Evolutionary conservation across 208 protist genomes (phyloP).

Genomic region (Paratrypanosoma confusum): DNA sequence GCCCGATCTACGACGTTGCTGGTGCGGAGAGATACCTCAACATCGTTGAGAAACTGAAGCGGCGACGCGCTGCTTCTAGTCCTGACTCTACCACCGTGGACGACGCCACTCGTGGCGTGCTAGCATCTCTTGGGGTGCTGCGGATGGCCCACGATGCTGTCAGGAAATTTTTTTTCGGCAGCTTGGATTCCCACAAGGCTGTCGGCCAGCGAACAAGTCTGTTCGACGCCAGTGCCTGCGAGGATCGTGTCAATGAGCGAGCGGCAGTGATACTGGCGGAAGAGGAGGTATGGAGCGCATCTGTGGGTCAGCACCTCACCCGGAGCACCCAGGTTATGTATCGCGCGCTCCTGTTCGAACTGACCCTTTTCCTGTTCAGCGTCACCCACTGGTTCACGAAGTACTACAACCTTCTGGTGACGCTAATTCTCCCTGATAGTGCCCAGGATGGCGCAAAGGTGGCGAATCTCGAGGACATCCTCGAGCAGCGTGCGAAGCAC

Average conservation of each 20-base stretch:
- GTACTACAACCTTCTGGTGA: conserved; percentile 29
- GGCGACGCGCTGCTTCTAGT: neutral
- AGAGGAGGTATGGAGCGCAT: conserved; percentile 4
- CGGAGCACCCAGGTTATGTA: conserved; percentile 11
- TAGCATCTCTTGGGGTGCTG: too few relatives aligned
- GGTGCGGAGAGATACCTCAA: conserved; percentile 35
- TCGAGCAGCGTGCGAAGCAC: conserved; percentile 7
- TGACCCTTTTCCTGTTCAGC: conserved; percentile 23
- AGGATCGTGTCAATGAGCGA: conserved; percentile 20
- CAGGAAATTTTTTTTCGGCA: too few relatives aligned
- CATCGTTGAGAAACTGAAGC: conserved; percentile 13
- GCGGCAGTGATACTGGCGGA: conserved; percentile 17
- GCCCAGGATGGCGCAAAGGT: conserved; percentile 9
- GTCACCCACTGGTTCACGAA: conserved; percentile 19
- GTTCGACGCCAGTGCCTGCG: conserved; percentile 26
- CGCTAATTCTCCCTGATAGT: conserved; percentile 2
- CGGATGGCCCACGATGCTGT: too few relatives aligned
- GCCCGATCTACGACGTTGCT: conserved; percentile 42
- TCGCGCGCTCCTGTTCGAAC: conserved; percentile 20
- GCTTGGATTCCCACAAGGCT: too few relatives aligned
- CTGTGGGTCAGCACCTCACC: neutral
- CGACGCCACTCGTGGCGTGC: too few relatives aligned
- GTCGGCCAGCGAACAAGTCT: too few relatives aligned
- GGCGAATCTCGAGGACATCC: conserved; percentile 26
- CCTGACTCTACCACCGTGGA: neutral